Conservation (phyloP, 176 grass and related monocot species). For the Musa beccarii region DNA sequence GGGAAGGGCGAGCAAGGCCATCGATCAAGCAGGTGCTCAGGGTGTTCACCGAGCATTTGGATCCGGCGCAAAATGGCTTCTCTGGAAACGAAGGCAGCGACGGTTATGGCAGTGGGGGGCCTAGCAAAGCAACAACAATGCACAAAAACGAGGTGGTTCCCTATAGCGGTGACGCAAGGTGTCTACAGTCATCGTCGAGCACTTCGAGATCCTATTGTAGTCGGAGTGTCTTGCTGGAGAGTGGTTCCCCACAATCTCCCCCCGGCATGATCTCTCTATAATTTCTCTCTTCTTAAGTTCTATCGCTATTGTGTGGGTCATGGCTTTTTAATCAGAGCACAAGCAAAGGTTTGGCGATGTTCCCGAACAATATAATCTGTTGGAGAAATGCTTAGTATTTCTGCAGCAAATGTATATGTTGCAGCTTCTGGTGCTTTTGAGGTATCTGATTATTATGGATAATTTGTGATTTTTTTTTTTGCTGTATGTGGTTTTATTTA, state of each 20-base stretch:
- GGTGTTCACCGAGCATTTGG: conserved; percentile 70
- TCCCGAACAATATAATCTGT: not conserved
- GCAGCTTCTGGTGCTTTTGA: not conserved
- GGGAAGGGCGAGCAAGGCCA: conserved; percentile 58
- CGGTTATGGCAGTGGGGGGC: conserved; percentile 27
- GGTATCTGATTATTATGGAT: not conserved
- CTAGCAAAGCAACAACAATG: conserved; percentile 21
- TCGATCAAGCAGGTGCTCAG: conserved; percentile 88
- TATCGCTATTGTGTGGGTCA: not conserved
- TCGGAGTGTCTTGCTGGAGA: conserved; percentile 73
- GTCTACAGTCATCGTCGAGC: conserved; percentile 74
- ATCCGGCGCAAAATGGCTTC: conserved; percentile 49
- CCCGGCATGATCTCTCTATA: conserved; percentile 50
- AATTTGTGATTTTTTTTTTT: not conserved
- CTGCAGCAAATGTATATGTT: not conserved
- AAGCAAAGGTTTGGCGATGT: not conserved
- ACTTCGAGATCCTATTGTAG: conserved; percentile 92
- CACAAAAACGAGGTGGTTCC: conserved; percentile 46
- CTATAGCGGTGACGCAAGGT: conserved; percentile 45
- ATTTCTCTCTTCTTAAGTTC: not conserved
- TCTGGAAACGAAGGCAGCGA: conserved; percentile 29
- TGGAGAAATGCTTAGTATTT: not conserved
- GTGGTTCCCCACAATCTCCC: conserved; percentile 68
- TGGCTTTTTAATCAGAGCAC: conserved; percentile 1
- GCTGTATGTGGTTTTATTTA: not conserved